Evolutionary conservation across 257 asterid species (phyloP).

Genomic region (Apocynum venetum): DNA sequence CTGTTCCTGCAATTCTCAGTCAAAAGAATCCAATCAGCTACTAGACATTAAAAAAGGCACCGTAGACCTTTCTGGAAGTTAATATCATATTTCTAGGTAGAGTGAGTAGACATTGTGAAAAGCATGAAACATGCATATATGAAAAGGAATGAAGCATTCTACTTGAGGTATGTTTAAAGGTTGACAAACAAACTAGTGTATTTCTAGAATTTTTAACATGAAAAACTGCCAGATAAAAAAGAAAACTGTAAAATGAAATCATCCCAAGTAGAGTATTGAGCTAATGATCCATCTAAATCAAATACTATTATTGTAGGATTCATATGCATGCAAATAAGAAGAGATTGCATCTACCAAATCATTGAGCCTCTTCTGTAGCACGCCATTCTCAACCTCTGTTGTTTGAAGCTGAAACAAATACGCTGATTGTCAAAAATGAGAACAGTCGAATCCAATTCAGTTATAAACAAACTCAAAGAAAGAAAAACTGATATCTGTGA

Average conservation of each 20-base stretch:
- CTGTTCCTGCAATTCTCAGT: constrained; percentile 62
- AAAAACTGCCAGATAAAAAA: not conserved
- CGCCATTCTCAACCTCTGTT: constrained; percentile 52
- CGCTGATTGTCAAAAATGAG: not conserved
- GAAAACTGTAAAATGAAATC: not conserved
- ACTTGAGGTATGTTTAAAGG: not conserved
- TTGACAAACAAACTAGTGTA: not conserved
- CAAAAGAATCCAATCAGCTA: constrained; percentile 16
- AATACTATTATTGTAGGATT: not conserved
- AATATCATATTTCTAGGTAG: not conserved
- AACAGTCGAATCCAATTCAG: not conserved
- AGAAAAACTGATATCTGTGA: not conserved
- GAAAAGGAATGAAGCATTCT: not conserved
- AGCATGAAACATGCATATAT: not conserved
- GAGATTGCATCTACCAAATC: constrained; percentile 61
- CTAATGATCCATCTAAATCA: constrained; percentile 3
- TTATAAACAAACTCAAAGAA: not conserved
- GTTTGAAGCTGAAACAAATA: constrained; percentile 56
- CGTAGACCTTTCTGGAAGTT: not conserved
- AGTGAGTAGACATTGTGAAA: not conserved
- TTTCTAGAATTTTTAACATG: not conserved
- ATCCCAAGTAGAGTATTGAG: not conserved
- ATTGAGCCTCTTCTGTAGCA: constrained; percentile 68
- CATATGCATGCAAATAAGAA: not conserved
- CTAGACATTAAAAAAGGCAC: not conserved